These are phyloP conservation scores for Wickerhamiella parazyma DNA, from an alignment of 805 yeast genomes.

Conservation along the genomic window DNA sequence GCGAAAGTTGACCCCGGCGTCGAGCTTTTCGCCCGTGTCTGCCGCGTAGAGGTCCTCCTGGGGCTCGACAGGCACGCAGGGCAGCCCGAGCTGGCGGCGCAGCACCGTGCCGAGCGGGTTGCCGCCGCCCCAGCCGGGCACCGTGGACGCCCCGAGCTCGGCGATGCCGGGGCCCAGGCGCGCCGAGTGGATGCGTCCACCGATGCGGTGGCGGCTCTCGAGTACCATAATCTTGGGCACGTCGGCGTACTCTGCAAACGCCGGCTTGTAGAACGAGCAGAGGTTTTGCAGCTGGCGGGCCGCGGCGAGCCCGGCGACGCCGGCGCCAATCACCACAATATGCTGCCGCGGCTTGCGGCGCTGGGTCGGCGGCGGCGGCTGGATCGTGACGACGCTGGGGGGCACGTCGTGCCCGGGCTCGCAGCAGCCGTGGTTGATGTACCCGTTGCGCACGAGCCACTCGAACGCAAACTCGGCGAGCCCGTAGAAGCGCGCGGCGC, in stretches of 20 bases:
- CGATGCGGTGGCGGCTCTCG: conserved; percentile 30
- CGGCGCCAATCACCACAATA: conserved; percentile 83
- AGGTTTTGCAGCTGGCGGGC: conserved; percentile 86
- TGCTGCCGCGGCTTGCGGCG: conserved; percentile 26
- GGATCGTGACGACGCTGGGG: conserved; percentile 9
- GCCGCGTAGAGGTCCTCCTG: conserved; percentile 25
- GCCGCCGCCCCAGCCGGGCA: conserved; percentile 30
- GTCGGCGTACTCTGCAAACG: conserved; percentile 28
- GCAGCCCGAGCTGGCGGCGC: conserved; percentile 30
- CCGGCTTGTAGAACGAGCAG: conserved; percentile 23
- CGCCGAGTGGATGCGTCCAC: conserved; percentile 31
- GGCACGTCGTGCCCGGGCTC: conserved; percentile 10
- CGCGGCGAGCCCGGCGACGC: conserved; percentile 91
- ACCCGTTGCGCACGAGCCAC: conserved; percentile 30
- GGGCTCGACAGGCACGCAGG: conserved; percentile 26
- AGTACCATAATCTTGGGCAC: conserved; percentile 29
- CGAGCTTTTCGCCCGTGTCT: conserved; percentile 23
- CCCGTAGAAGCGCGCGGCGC: conserved; percentile 27
- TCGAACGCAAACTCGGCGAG: conserved; percentile 33
- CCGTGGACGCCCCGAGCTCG: conserved; percentile 31
- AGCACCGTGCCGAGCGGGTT: conserved; percentile 30
- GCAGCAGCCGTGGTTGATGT: conserved; percentile 31
- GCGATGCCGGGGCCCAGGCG: conserved; percentile 20
- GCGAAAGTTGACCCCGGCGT: conserved; percentile 22
- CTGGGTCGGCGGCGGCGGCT: conserved; percentile 14